Evolutionary conservation across 768 basidiomycete genomes (phyloP).

Genomic region (Lactarius hatsudake): DNA sequence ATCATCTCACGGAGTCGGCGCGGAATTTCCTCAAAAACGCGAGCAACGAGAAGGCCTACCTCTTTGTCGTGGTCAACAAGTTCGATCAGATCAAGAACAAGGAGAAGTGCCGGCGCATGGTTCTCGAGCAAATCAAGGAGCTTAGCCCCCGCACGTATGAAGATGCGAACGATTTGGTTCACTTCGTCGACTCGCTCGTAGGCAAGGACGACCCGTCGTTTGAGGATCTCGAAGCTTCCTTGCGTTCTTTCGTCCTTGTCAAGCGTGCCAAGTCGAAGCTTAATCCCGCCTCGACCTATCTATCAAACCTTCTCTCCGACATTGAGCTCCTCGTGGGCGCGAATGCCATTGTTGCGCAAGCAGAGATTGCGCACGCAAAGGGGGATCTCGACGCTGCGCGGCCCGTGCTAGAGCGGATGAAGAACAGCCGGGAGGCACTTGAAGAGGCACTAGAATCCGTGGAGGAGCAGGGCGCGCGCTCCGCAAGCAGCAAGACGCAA

Average conservation of each 20-base stretch:
- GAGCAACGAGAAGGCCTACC: slow-evolving; percentile 93
- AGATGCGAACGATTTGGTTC: slow-evolving; percentile 89
- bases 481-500: slow-evolving; percentile 53
- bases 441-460: slow-evolving; percentile 75
- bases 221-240: slow-evolving; percentile 81
- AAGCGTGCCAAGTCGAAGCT: slow-evolving; percentile 97
- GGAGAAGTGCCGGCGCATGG: slow-evolving; percentile 81
- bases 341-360: slow-evolving; percentile 82
- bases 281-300: slow-evolving; percentile 87
- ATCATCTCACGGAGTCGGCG: slow-evolving; percentile 95
- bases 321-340: slow-evolving; percentile 82
- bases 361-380: slow-evolving; percentile 70
- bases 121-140: slow-evolving; percentile 91
- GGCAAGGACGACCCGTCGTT: slow-evolving; percentile 74
- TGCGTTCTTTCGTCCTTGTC: slow-evolving; percentile 92
- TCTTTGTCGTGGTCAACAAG: slow-evolving; percentile 99
- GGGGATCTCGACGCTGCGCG: slow-evolving; percentile 64
- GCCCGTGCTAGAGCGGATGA: slow-evolving; percentile 89
- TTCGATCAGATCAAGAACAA: slow-evolving; percentile 96
- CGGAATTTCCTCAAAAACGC: slow-evolving; percentile 92
- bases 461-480: slow-evolving; percentile 71
- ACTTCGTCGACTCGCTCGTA: slow-evolving; percentile 92
- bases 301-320: slow-evolving; percentile 85
- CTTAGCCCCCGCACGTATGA: slow-evolving; percentile 91
- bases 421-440: slow-evolving; percentile 63